Evolutionary conservation across 257 asterid genomes (phyloP).

Genomic region (Nyctanthes arbortristis): DNA sequence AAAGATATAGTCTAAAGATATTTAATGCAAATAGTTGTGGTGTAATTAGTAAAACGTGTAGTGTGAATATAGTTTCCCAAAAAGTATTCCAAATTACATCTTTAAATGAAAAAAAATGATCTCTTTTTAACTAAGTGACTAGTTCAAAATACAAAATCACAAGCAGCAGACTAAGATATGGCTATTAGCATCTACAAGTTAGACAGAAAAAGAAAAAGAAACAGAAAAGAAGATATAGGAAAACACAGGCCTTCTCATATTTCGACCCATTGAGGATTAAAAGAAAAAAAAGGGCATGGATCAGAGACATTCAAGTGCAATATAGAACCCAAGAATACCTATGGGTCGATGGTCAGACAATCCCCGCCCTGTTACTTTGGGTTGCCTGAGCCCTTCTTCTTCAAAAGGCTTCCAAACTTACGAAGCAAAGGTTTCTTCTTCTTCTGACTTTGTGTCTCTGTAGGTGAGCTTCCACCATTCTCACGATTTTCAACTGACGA

Average conservation of each 20-base stretch:
- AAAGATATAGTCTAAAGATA: too few species aligned
- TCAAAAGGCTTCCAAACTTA: conserved; percentile 83
- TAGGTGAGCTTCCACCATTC: conserved; percentile 52
- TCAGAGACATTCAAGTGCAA: conserved; percentile 38
- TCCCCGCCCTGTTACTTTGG: conserved; percentile 43
- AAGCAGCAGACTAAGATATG: too few species aligned
- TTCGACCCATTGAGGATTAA: conserved; percentile 11
- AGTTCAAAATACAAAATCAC: background rate
- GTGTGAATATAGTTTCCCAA: too few species aligned
- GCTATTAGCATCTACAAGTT: conserved; percentile 6
- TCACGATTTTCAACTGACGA: conserved; percentile 49
- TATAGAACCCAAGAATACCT: conserved; percentile 40
- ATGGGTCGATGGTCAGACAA: conserved; percentile 7
- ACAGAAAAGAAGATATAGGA: conserved; percentile 26
- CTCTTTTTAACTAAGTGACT: background rate
- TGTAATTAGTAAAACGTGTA: too few species aligned
- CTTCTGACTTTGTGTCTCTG: conserved; percentile 61
- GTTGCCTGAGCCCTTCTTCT: conserved; percentile 68
- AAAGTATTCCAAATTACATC: background rate
- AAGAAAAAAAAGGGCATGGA: conserved; percentile 31
- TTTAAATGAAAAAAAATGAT: background rate
- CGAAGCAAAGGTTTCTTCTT: conserved; percentile 87
- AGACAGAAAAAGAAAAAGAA: too few species aligned
- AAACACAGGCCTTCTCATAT: conserved; percentile 39
- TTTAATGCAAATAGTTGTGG: too few species aligned